These are phyloP conservation scores for Dioscorea dumetorum DNA, from an alignment of 106 monocot genomes.

Conservation along the genomic window DNA sequence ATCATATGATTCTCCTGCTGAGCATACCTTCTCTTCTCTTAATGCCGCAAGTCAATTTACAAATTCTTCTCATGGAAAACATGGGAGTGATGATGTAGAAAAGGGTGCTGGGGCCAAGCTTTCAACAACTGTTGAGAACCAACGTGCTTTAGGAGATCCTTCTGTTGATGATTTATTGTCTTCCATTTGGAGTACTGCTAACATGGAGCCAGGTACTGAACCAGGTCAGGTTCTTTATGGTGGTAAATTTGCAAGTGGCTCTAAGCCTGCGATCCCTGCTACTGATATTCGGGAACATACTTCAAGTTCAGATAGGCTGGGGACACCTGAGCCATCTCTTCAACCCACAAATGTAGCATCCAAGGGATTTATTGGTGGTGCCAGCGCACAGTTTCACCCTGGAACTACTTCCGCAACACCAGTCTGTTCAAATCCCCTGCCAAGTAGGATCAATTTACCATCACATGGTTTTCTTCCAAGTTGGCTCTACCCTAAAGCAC, in stretches of 20 bases:
- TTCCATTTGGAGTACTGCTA: background rate
- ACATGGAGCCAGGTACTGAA: conserved; percentile 6
- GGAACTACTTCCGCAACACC: conserved; percentile 6
- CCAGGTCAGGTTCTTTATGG: background rate
- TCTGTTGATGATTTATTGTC: conserved; percentile 17
- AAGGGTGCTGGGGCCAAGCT: background rate
- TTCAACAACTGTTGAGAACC: conserved; percentile 7
- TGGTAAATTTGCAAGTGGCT: conserved; percentile 16
- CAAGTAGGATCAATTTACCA: background rate
- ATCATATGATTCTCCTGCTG: no score
- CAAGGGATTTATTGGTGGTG: background rate
- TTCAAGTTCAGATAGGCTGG: background rate
- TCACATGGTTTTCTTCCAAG: conserved; percentile 3
- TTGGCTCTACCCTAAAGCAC: background rate
- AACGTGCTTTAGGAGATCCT: conserved; percentile 1
- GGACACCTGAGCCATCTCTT: background rate
- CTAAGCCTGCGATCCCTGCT: background rate
- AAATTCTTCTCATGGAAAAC: conserved; percentile 2
- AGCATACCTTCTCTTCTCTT: no score
- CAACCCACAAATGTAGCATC: background rate
- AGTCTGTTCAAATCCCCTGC: background rate
- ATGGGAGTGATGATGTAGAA: background rate
- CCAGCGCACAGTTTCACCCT: background rate
- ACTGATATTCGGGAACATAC: background rate
- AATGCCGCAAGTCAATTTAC: conserved; percentile 1